These are phyloP conservation scores for Oxytropis ochrocephala DNA, from an alignment of 306 rosid species.

Conservation along the genomic window DNA sequence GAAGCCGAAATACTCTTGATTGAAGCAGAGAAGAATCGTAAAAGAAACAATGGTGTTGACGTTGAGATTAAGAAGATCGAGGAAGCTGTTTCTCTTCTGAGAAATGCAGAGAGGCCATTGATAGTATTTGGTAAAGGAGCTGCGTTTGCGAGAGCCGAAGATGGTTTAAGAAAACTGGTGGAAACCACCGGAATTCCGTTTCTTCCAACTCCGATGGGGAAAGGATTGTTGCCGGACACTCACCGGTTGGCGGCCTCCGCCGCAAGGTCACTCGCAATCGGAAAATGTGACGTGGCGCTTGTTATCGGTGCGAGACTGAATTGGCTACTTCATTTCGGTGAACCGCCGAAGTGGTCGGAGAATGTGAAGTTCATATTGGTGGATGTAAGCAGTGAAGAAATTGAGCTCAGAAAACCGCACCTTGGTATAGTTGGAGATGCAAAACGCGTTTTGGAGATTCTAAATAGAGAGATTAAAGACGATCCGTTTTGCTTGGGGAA, in stretches of 20 bases:
- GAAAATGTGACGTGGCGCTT: slow-evolving; percentile 85
- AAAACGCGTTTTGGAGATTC: slow-evolving; percentile 43
- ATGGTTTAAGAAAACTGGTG: slow-evolving; percentile 47
- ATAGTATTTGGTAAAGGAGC: slow-evolving; percentile 94
- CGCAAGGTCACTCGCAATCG: slow-evolving; percentile 81
- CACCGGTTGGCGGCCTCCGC: slow-evolving; percentile 87
- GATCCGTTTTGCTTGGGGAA: slow-evolving; percentile 83
- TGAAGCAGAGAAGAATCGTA: slow-evolving; percentile 28
- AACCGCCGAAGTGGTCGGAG: slow-evolving; percentile 85
- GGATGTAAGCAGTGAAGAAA: slow-evolving; percentile 65
- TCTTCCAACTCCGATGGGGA: slow-evolving; percentile 95
- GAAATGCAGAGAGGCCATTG: slow-evolving; percentile 68
- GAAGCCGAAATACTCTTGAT: slow-evolving; percentile 55
- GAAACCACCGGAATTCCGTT: slow-evolving; percentile 81
- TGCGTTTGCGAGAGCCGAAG: slow-evolving; percentile 74
- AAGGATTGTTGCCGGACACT: slow-evolving; percentile 73
- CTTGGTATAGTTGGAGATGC: slow-evolving; percentile 93
- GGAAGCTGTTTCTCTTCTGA: slow-evolving; percentile 49
- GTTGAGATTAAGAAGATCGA: slow-evolving; percentile 24
- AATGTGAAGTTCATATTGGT: slow-evolving; percentile 81
- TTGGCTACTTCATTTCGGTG: slow-evolving; percentile 92
- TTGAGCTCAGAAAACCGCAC: slow-evolving; percentile 67
- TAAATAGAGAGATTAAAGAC: slow-evolving; percentile 76
- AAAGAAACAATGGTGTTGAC: neutral
- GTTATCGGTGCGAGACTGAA: slow-evolving; percentile 86